phyloP scores from a whole-genome alignment of 208 protist genomes.

The Leishmania mexicana region DNA sequence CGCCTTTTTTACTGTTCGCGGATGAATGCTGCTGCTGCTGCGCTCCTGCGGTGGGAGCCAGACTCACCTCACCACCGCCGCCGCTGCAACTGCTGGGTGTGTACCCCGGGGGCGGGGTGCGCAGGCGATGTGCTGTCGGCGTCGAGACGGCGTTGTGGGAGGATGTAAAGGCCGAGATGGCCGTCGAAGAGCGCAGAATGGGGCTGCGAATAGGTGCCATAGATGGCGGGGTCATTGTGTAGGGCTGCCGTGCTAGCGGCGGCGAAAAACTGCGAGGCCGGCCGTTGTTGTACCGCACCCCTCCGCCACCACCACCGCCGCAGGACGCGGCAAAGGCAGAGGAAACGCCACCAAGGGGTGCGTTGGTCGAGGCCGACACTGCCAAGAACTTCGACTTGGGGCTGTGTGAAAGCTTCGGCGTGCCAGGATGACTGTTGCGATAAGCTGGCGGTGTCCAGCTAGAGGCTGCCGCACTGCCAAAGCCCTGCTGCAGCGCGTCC shows the following conservation, averaged over 20 bases:
- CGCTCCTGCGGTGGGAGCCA: not conserved
- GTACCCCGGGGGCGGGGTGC: constrained; percentile 9
- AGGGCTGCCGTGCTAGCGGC: constrained; percentile 18
- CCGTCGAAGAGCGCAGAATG: not conserved
- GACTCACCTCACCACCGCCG: not conserved
- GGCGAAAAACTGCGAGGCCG: constrained; percentile 2
- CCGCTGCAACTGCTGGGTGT: not conserved
- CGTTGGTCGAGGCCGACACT: constrained; percentile 18
- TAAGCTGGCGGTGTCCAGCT: constrained; percentile 28
- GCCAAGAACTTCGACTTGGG: constrained; percentile 31
- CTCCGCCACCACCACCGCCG: not conserved
- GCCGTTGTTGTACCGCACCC: constrained; percentile 2
- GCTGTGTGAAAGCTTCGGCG: constrained; percentile 22
- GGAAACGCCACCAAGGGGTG: not conserved
- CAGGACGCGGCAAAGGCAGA: constrained; percentile 10
- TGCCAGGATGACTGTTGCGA: constrained; percentile 29
- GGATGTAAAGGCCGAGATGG: not conserved
- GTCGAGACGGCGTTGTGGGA: constrained; percentile 24
- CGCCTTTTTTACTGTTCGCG: not conserved
- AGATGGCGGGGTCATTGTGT: constrained; percentile 30
- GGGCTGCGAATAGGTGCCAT: constrained; percentile 24
- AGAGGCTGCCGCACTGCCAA: not conserved
- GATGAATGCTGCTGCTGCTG: not conserved
- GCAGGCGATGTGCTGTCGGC: not conserved
- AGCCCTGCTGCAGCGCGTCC: not conserved